phyloP scores from a whole-genome alignment of 2,329 filamentous ascomycete genomes.

The Aspergillus pseudoviridinutans region DNA sequence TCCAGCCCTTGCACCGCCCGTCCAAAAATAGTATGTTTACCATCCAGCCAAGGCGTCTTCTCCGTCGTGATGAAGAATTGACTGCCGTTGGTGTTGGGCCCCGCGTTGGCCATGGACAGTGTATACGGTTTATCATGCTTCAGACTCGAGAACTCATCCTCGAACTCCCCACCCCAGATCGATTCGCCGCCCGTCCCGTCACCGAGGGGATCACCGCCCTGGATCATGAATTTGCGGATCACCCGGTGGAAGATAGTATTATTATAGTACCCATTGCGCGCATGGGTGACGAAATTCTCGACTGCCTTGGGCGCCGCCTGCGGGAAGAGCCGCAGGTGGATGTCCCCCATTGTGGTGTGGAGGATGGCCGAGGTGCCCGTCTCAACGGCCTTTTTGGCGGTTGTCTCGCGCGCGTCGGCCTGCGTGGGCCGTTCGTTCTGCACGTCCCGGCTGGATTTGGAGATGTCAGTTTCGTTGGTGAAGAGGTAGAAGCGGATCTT shows the following conservation, averaged over 20 bases:
- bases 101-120: constrained; percentile 95
- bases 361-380: constrained; percentile 76
- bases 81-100: constrained; percentile 88
- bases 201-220: constrained; percentile 74
- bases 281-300: constrained; percentile 94
- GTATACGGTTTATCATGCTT: constrained; percentile 97
- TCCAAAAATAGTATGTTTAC: constrained; percentile 95
- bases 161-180: constrained; percentile 90
- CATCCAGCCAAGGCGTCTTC: constrained; percentile 93
- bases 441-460: constrained; percentile 80
- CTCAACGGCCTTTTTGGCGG: constrained; percentile 61
- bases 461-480: constrained; percentile 80
- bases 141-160: constrained; percentile 86
- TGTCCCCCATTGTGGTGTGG: constrained; percentile 92
- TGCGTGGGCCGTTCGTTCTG: constrained; percentile 89
- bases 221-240: constrained; percentile 98
- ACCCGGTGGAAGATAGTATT: constrained; percentile 96
- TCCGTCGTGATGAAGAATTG: constrained; percentile 99
- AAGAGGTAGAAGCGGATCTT: constrained; percentile 98
- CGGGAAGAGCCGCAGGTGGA: constrained; percentile 88
- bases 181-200: constrained; percentile 87
- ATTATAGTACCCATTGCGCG: constrained; percentile 91
- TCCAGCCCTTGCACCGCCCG: constrained; percentile 85
- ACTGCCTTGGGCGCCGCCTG: constrained; percentile 90
- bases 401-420: constrained; percentile 46